Evolutionary conservation across 495 filamentous ascomycete species (phyloP), one percentile per base, ranked within the genome.

Genomic region (Penicillium dipodomyicola): DNA sequence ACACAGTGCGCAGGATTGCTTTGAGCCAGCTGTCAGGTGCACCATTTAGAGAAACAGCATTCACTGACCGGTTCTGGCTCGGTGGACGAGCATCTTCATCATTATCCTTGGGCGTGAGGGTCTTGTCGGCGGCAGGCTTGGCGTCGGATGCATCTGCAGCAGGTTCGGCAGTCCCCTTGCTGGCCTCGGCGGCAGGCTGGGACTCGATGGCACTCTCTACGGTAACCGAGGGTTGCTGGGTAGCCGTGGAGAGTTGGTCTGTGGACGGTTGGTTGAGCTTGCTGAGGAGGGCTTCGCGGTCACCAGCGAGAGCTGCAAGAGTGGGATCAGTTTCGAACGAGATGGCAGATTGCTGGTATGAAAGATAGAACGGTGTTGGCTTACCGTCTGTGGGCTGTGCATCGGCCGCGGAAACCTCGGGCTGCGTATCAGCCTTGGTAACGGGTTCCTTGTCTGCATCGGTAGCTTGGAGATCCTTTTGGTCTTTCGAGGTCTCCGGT

Each of bases 31-130:
- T 73, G 61, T 74, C 72, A 51, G 64, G 56, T 65, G 70, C 64
- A 60, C 65, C 66, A 66, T 73, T 74, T 60, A 75, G 56, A 65
- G 76, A 74, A 66, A 77, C 69, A 65, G 74, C 73, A 54, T 68
- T 68, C 49, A 77, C 72, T 69, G 76, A 77, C 68, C 70, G 76
- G 58, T 72, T 75, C 65, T 75, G 72, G 64, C 71, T 77, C 61
- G 61, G 33, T 14, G 74, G 67, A 56, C 70, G 71, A 70, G 70
- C 61, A 49, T 72, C 71, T 50, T 71, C 71, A 54, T 67, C 74
- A 30, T 69, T 66, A 49, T 69, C 62, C 35, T 50, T 61, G 43
- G 64, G 60, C 7, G 52, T 53, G 25, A 54, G 52, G 6, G 59
- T 49, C 12, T 72, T 60, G 37, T 64, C 45, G 30, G 61, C 44